Base-by-base conservation (phyloP, 2,329 filamentous ascomycete genomes). In the Phoma sp. region DNA sequence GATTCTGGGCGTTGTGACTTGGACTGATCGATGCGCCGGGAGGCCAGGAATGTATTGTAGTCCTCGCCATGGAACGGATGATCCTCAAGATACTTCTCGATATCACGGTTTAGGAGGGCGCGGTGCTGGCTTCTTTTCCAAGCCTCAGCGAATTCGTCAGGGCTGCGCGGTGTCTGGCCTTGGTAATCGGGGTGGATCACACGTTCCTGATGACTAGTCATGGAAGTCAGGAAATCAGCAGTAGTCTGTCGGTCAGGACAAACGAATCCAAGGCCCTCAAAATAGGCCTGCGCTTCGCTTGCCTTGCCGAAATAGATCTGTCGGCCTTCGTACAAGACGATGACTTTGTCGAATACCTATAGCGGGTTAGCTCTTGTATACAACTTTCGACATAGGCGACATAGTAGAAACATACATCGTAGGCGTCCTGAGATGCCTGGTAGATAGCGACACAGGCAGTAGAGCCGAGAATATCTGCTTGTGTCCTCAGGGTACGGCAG, bases 271-370 rank as follows among this genome's bases (percentile, higher is more conserved):
- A 89, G 84, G 11, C 81, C 76, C 62, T 86, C 83, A 55, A 93
- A 92, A 72, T 86, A 92, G 0, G 70, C 69, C 63, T 82, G 86
- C 0, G 89, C 90, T 2, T 78, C 70, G 5, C 65, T 68, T 0
- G 85, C 83, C 0, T 84, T 83, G 0, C 90, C 91, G 58, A 88
- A 93, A 76, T 86, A 93, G 57, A 93, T 93, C 66, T 93, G 84
- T 0, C 87, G 82, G 1, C 90, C 91, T 66, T 92, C 87, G 65
- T 93, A 92, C 0, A 93, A 77, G 0, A 93, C 87, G 0, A 86
- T 80, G 0, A 84, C 85, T 68, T 92, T 92, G 75, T 93, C 89
- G 60, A 90, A 88, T n/a, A n/a, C n/a, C n/a, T n/a, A n/a, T n/a
- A n/a, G n/a, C n/a, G n/a, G n/a, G n/a, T n/a, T n/a, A n/a, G n/a